phyloP scores from a whole-genome alignment of 371 early-diverging fungal genomes.

The Blakeslea trispora region DNA sequence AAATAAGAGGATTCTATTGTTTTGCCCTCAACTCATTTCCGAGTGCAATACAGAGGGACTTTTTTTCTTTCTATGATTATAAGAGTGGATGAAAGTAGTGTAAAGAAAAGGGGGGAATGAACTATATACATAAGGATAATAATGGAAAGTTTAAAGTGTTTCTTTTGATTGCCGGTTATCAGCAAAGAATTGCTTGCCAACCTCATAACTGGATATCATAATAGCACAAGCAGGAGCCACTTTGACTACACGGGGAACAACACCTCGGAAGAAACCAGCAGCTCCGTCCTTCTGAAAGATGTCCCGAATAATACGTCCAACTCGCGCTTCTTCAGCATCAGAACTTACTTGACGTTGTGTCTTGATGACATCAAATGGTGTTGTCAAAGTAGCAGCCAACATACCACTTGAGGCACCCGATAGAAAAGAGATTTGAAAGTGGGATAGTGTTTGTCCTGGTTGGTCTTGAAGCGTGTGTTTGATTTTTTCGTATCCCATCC shows the following conservation, averaged over 20 bases:
- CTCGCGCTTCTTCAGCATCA: conserved; percentile 30
- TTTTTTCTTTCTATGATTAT: not conserved
- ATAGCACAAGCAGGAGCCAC: conserved; percentile 96
- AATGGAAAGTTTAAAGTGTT: not conserved
- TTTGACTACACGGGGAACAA: conserved; percentile 83
- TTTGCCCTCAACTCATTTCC: no score
- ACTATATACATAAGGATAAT: not conserved
- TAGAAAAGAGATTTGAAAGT: conserved; percentile 65
- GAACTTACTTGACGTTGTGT: conserved; percentile 79
- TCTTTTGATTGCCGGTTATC: conserved; percentile 9
- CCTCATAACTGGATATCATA: conserved; percentile 91
- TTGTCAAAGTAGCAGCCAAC: conserved; percentile 90
- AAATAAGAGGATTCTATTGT: no score
- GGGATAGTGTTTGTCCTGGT: conserved; percentile 21
- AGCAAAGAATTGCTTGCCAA: conserved; percentile 67
- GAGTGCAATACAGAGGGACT: no score
- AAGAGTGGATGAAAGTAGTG: not conserved
- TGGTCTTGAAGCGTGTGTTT: not conserved
- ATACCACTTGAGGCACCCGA: conserved; percentile 82
- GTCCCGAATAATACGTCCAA: conserved; percentile 22
- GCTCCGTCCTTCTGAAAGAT: conserved; percentile 32
- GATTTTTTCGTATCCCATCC: conserved; percentile 66
- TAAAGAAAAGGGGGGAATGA: not conserved
- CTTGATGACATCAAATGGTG: conserved; percentile 97
- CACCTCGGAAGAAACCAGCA: conserved; percentile 40